Conservation (phyloP, 176 grass and related monocot genomes). For the Dactylis glomerata region DNA sequence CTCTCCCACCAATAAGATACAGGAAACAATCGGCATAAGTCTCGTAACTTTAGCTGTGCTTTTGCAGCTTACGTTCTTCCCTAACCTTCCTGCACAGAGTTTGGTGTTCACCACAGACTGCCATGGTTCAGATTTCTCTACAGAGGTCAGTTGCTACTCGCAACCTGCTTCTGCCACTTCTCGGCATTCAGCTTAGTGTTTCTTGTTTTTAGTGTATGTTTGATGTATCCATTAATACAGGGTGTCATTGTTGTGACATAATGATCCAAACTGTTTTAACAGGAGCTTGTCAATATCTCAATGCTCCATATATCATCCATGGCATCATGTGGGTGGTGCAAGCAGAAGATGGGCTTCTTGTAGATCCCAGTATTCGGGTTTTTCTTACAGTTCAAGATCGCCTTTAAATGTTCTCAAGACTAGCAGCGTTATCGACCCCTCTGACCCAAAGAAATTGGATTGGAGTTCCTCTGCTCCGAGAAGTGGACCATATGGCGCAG, state of each 20-base stretch:
- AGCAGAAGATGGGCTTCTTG: constrained; percentile 18
- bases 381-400: constrained; percentile 35
- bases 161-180: not conserved
- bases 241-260: not conserved
- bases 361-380: constrained; percentile 39
- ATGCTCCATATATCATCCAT: constrained; percentile 1
- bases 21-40: not conserved
- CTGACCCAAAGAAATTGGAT: constrained; percentile 34
- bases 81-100: constrained; percentile 9
- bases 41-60: not conserved
- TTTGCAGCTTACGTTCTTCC: not conserved
- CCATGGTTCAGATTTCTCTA: constrained; percentile 30
- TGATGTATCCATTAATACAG: not conserved
- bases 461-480: constrained; percentile 36
- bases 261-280: constrained; percentile 17
- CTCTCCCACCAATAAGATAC: constrained; percentile 17
- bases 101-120: constrained; percentile 2
- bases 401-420: constrained; percentile 39
- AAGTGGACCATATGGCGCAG: constrained; percentile 17
- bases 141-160: constrained; percentile 38
- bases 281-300: constrained; percentile 18
- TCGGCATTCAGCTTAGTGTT: constrained; percentile 21
- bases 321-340: constrained; percentile 7
- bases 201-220: constrained; percentile 16
- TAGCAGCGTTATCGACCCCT: constrained; percentile 16